Evolutionary conservation across 371 early-diverging fungal genomes (phyloP).

Genomic region (Rhizoclosmatium hyalinum): DNA sequence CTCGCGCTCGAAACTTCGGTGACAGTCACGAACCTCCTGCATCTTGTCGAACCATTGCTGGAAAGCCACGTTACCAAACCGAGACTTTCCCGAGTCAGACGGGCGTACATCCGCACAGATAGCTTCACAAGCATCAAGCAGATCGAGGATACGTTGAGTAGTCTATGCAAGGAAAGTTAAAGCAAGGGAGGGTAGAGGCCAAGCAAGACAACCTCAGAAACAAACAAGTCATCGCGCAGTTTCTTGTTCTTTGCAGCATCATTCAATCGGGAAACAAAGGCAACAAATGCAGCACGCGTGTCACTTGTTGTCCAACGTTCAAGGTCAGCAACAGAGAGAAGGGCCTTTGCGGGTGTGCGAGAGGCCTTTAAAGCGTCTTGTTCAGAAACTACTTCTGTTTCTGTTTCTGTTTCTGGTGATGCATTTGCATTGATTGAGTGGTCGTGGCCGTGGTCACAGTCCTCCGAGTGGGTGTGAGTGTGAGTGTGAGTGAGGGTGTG

Average conservation of each 20-base stretch:
- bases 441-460: conserved; percentile 11
- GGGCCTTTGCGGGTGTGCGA: conserved; percentile 52
- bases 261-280: conserved; percentile 75
- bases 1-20: not conserved
- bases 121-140: conserved; percentile 72
- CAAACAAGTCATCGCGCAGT: conserved; percentile 46
- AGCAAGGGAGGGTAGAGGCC: not conserved
- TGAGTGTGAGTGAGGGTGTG: not conserved
- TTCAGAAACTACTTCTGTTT: not conserved
- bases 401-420: not conserved
- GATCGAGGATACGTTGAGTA: conserved; percentile 57
- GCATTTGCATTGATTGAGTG: not conserved
- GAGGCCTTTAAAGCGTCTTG: not conserved
- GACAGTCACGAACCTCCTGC: conserved; percentile 33
- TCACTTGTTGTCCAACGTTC: conserved; percentile 74
- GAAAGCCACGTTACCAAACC: conserved; percentile 94
- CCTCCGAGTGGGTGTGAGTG: conserved; percentile 7
- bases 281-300: conserved; percentile 69
- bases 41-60: conserved; percentile 81
- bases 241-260: conserved; percentile 72
- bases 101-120: conserved; percentile 79
- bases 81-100: conserved; percentile 71
- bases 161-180: conserved; percentile 42
- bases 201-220: conserved; percentile 57
- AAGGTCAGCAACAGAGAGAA: conserved; percentile 86